Percentiles rank a stretch among this genome's conserved stretches.
These are phyloP conservation scores for Omphalotus olearius DNA, from an alignment of 1,284 basidiomycete species.

Conservation along the genomic window DNA sequence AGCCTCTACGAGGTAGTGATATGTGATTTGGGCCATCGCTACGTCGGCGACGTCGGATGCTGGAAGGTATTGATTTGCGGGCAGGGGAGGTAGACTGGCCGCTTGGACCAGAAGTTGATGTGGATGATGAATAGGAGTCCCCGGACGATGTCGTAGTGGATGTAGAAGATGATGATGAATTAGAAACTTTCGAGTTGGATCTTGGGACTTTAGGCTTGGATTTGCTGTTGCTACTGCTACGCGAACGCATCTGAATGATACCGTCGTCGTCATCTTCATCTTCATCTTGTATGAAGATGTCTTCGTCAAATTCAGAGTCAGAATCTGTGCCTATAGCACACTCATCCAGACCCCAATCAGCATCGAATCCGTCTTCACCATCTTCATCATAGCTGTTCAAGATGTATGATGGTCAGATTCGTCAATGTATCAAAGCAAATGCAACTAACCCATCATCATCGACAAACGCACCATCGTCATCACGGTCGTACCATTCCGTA, in stretches of 20 bases:
- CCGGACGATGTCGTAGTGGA: conserved; percentile 9
- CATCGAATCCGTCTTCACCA: conserved; percentile 43
- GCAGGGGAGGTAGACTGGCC: conserved; percentile 14
- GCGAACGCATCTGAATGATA: conserved; percentile 60
- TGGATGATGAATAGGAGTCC: conserved; percentile 27
- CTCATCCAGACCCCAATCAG: conserved; percentile 14
- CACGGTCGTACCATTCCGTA: conserved; percentile 5
- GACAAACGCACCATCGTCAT: conserved; percentile 24
- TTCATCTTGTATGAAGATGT: conserved; percentile 7
- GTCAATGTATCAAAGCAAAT: not conserved
- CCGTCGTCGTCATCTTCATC: conserved; percentile 57
- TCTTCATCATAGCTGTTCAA: conserved; percentile 58
- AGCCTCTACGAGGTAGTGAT: conserved; percentile 30
- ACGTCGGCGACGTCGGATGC: conserved; percentile 17
- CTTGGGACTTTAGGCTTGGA: conserved; percentile 19
- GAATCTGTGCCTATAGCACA: conserved; percentile 19
- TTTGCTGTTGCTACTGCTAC: conserved; percentile 24
- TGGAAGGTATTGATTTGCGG: conserved; percentile 13
- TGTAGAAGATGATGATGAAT: conserved; percentile 31
- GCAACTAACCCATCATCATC: conserved; percentile 60
- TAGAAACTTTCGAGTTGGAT: conserved; percentile 34
- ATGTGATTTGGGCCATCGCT: conserved; percentile 19
- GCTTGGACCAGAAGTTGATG: conserved; percentile 28
- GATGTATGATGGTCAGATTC: not conserved
- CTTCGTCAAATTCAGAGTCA: conserved; percentile 14